Evolutionary conservation across 1,139 yeast genomes (phyloP).

Genomic region (Candida dubliniensis): DNA sequence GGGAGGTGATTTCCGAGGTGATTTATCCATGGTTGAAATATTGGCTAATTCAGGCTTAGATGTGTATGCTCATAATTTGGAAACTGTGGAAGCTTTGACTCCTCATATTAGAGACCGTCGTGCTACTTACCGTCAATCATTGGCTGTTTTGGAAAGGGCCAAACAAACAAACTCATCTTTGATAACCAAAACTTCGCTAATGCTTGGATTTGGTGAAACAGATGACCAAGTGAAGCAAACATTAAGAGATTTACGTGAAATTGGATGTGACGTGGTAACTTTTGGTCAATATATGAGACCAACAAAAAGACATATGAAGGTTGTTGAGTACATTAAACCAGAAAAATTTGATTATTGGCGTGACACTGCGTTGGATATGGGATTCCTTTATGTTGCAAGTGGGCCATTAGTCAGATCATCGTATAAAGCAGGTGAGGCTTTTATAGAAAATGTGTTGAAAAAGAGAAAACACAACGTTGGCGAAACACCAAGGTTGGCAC

Average conservation of each 20-base stretch:
- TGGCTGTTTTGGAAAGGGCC: constrained; percentile 75
- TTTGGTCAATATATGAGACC: constrained; percentile 99
- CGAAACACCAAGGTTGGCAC: constrained; percentile 39
- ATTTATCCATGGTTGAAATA: constrained; percentile 72
- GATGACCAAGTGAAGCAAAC: constrained; percentile 85
- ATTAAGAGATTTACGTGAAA: constrained; percentile 68
- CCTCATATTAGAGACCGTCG: constrained; percentile 96
- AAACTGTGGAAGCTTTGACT: constrained; percentile 92
- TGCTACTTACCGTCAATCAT: constrained; percentile 90
- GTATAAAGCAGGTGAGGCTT: constrained; percentile 98
- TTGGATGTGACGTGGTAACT: constrained; percentile 90
- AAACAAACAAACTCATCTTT: constrained; percentile 72
- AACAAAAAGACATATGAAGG: constrained; percentile 97
- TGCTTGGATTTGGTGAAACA: constrained; percentile 96
- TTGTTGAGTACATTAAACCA: constrained; percentile 92
- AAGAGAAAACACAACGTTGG: constrained; percentile 63
- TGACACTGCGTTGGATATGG: constrained; percentile 81
- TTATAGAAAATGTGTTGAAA: constrained; percentile 88
- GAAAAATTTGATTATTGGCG: constrained; percentile 95
- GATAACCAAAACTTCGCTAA: constrained; percentile 89
- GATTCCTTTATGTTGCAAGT: constrained; percentile 93
- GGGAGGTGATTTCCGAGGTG: constrained; percentile 95
- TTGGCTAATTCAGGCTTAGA: constrained; percentile 88
- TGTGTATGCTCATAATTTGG: constrained; percentile 96
- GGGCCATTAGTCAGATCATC: constrained; percentile 97